These are phyloP conservation scores for Zoysia pacifica DNA, from an alignment of 176 grass and related monocot genomes.

Conservation along the genomic window DNA sequence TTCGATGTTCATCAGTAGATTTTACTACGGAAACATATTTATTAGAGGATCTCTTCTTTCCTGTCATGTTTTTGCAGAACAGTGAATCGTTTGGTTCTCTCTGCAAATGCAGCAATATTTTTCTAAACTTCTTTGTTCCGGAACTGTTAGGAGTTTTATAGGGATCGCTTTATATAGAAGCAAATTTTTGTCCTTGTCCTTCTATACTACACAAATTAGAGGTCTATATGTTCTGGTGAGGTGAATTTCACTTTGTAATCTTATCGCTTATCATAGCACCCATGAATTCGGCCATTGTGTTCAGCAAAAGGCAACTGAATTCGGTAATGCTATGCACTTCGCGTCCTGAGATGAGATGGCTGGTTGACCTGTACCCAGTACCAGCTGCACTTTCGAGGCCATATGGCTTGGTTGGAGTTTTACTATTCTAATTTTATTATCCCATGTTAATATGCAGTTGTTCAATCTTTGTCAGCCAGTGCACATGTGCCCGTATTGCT, in stretches of 20 bases:
- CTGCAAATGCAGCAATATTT: not conserved
- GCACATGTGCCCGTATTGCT: not conserved
- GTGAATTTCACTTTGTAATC: not conserved
- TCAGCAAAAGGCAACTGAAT: not conserved
- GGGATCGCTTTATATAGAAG: not conserved
- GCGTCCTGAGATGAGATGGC: not conserved
- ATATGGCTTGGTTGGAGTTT: not conserved
- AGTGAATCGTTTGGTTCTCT: not conserved
- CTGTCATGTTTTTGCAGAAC: not conserved
- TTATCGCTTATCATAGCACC: no score
- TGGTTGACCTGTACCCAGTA: slow-evolving; percentile 1
- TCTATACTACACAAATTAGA: not conserved
- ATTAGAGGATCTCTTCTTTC: not conserved
- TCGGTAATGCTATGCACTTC: not conserved
- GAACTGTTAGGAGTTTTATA: not conserved
- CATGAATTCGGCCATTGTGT: no score
- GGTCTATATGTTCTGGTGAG: not conserved
- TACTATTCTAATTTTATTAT: not conserved
- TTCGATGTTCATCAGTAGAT: not conserved
- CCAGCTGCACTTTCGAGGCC: not conserved
- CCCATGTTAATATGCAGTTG: not conserved
- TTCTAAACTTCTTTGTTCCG: not conserved
- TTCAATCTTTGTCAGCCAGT: not conserved
- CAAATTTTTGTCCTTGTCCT: not conserved
- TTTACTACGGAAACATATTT: not conserved